Evolutionary conservation across 208 protist genomes (phyloP), one percentile per base, ranked within the genome.

Genomic region (Naegleria lovaniensis): DNA sequence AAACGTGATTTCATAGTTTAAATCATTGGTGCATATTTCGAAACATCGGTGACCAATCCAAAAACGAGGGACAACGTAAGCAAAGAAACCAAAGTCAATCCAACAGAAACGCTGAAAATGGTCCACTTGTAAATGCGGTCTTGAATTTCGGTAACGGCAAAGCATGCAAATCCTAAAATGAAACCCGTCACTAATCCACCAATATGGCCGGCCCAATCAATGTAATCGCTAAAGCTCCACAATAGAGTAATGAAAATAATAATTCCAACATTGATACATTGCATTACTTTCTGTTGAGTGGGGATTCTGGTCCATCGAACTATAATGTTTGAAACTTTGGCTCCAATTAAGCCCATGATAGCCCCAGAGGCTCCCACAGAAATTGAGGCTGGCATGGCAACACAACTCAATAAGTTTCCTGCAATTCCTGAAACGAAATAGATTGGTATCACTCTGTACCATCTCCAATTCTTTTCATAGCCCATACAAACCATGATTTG

Each of bases 341-440:
- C 85, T 40, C 85, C 85, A 41, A 89, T 40, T 41, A 89, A 39
- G 7, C 85, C 85, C 41, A 58, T 67, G 67, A 89, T 89, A 0
- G 48, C 48, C 6, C 85, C 85, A 75, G 85, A 89, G 9, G 85
- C 85, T 55, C 85, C 85, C 59, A 89, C 85, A 19, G 48, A 75
- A 13, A 89, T 40, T 0, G 25, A 19, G 13, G 39, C 16, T 51
- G 29, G 33, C 38, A 55, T 33, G 6, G 41, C 22, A 67, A 33
- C 22, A 89, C 85, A 89, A 25, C n/a, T 41, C 13, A 89, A 67
- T 41, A 89, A 67, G 67, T 58, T 67, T 7, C 48, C 41, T 41
- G n/a, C 85, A 38, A 89, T 29, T 0, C 85, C 85, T 55, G 48
- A 7, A 33, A 89, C 29, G 9, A 55, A 39, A 89, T 67, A 89